Base-by-base conservation (phyloP, 139 green algal genomes). In the Haematococcus lacustris region DNA sequence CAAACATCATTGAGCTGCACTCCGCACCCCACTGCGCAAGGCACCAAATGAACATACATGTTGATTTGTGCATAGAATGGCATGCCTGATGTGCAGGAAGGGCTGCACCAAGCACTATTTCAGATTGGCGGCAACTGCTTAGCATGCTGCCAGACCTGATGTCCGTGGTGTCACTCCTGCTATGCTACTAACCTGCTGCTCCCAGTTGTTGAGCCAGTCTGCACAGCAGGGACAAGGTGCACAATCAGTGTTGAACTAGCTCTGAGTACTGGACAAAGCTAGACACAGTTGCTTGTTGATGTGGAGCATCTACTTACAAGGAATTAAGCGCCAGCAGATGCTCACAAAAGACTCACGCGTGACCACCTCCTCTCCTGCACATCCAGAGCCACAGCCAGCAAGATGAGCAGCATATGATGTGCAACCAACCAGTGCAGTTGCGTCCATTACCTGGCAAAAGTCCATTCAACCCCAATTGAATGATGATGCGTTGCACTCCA, bases 201-300 rank as follows among this genome's bases (percentile, higher is more conserved):
- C 91, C 91, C 91, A 96, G 71, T 90, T 86, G 79, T 96, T 96
- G 30, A 96, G 84, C 86, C 86, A 94, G 81, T 93, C 63, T 69
- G 63, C 63, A 32, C 47, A 57, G 47, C 47, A 57, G 13, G 13
- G 47, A 57, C 47, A 21, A 64, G 21, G 53, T 64, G 23, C 9
- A 64, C 53, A 64, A 21, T 7, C 47, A 57, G 47, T 21, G 21
- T 57, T 57, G 47, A 57, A 13, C 13, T 26, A 64, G 53, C 26
- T 23, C 53, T 35, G 4, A 64, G 53, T 7, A 35, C 21, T 26
- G 53, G 53, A 23, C 53, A 64, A 30, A 64, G 53, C n/a, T n/a
- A n/a, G n/a, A n/a, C n/a, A n/a, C n/a, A n/a, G n/a, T n/a, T n/a
- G n/a, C n/a, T n/a, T n/a, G n/a, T n/a, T n/a, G n/a, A 64, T 9